phyloP scores from a whole-genome alignment of 176 grass and related monocot genomes.

The Poa pratensis region DNA sequence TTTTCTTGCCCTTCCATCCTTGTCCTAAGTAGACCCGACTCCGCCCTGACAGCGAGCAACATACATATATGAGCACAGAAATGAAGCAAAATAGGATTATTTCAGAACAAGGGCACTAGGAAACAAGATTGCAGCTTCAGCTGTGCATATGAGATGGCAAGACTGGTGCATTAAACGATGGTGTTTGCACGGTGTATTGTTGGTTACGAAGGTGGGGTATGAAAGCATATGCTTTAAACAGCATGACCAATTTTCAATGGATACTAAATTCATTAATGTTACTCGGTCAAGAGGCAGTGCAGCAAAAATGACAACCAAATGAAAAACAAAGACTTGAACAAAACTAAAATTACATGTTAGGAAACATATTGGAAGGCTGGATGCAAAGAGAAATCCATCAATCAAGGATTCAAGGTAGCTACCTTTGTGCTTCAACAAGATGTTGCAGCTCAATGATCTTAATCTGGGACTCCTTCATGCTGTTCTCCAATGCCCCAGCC shows the following conservation, averaged over 20 bases:
- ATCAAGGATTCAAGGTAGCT: background rate
- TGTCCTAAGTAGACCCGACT: slow-evolving; percentile 85
- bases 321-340: background rate
- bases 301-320: slow-evolving; percentile 1
- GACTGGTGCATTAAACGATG: background rate
- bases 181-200: background rate
- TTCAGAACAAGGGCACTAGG: slow-evolving; percentile 1
- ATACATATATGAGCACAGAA: slow-evolving; percentile 35
- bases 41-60: slow-evolving; percentile 80
- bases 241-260: background rate
- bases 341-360: background rate
- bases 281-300: background rate
- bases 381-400: background rate
- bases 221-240: background rate
- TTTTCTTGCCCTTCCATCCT: slow-evolving; percentile 90
- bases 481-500: slow-evolving; percentile 95
- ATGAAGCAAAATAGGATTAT: slow-evolving; percentile 36
- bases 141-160: background rate
- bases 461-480: slow-evolving; percentile 90
- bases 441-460: slow-evolving; percentile 95
- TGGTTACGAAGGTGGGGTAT: background rate
- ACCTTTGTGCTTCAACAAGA: slow-evolving; percentile 97
- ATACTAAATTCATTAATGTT: background rate
- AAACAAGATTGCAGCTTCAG: background rate
- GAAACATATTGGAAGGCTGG: background rate